Percentiles rank a stretch among this genome's conserved stretches.
Evolutionary conservation across 768 basidiomycete species (phyloP).

Genomic region (Sporobolomyces phaffii): DNA sequence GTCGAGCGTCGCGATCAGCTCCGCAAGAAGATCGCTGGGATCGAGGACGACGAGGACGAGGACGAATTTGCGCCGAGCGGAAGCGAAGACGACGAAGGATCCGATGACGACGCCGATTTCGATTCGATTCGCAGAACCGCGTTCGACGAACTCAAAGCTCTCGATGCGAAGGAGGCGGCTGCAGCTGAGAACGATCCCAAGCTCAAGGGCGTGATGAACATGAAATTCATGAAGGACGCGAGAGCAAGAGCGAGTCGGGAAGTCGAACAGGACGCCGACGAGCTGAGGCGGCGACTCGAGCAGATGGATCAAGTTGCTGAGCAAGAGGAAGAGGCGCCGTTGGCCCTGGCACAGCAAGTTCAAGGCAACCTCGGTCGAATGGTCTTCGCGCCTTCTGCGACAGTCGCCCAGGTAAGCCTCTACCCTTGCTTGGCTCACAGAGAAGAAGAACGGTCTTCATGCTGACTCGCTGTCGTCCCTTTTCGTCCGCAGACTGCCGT

Average conservation of each 20-base stretch:
- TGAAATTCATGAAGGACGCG: slow-evolving; percentile 99
- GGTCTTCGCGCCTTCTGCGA: slow-evolving; percentile 46
- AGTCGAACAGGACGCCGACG: slow-evolving; percentile 62
- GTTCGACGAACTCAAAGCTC: slow-evolving; percentile 65
- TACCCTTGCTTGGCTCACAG: slow-evolving; percentile 46
- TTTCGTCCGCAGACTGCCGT: neutral
- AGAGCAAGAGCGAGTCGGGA: slow-evolving; percentile 60
- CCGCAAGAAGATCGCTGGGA: slow-evolving; percentile 63
- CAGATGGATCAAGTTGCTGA: slow-evolving; percentile 45
- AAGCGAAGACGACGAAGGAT: slow-evolving; percentile 43
- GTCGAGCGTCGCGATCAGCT: slow-evolving; percentile 72
- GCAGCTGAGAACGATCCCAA: slow-evolving; percentile 47
- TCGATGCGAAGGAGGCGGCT: slow-evolving; percentile 50
- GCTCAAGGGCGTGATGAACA: slow-evolving; percentile 71
- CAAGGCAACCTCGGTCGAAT: slow-evolving; percentile 48
- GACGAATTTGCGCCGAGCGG: slow-evolving; percentile 46
- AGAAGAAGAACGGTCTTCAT: too few species aligned
- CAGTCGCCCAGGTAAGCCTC: slow-evolving; percentile 19
- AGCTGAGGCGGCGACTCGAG: slow-evolving; percentile 66
- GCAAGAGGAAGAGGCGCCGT: slow-evolving; percentile 43
- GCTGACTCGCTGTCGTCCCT: too few species aligned
- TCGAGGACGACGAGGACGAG: slow-evolving; percentile 51
- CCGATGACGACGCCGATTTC: slow-evolving; percentile 44
- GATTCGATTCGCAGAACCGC: slow-evolving; percentile 59
- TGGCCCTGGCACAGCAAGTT: slow-evolving; percentile 44